Evolutionary conservation across 805 yeast species (phyloP).

Genomic region (Geotrichum ghanense): DNA sequence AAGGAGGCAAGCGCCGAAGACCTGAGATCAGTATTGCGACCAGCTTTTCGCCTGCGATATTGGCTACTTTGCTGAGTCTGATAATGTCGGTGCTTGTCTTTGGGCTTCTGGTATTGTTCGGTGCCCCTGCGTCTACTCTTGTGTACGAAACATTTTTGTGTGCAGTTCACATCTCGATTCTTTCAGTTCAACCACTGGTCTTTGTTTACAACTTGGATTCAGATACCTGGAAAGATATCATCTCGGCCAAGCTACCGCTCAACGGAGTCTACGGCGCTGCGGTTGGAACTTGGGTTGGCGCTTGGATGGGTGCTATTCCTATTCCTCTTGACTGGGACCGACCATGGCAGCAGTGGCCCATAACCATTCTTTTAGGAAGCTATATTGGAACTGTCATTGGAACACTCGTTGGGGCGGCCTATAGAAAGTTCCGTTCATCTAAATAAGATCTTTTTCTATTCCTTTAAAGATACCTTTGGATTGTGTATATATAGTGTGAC

Average conservation of each 20-base stretch:
- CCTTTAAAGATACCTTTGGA: too few species aligned
- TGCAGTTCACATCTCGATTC: constrained; percentile 47
- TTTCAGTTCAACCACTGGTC: constrained; percentile 56
- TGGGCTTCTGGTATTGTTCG: constrained; percentile 46
- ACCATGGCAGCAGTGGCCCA: constrained; percentile 95
- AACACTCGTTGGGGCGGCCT: constrained; percentile 27
- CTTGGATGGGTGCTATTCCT: constrained; percentile 90
- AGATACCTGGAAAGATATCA: constrained; percentile 30
- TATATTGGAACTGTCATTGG: constrained; percentile 67
- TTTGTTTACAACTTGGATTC: constrained; percentile 42
- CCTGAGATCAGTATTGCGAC: not conserved
- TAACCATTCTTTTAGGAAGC: constrained; percentile 70
- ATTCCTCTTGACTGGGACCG: constrained; percentile 98
- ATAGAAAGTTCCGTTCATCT: not conserved
- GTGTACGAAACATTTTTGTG: constrained; percentile 45
- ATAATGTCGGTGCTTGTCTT: constrained; percentile 21
- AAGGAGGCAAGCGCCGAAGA: not conserved
- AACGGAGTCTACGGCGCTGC: constrained; percentile 28
- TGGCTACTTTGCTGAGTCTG: constrained; percentile 21
- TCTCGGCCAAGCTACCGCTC: constrained; percentile 20
- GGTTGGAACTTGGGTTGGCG: constrained; percentile 44
- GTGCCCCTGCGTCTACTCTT: constrained; percentile 62
- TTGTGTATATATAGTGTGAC: too few species aligned
- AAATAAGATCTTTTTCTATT: not conserved
- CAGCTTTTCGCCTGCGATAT: constrained; percentile 16